These are phyloP conservation scores for Gossypium arboreum DNA, from an alignment of 345 rosid genomes.

Conservation along the genomic window DNA sequence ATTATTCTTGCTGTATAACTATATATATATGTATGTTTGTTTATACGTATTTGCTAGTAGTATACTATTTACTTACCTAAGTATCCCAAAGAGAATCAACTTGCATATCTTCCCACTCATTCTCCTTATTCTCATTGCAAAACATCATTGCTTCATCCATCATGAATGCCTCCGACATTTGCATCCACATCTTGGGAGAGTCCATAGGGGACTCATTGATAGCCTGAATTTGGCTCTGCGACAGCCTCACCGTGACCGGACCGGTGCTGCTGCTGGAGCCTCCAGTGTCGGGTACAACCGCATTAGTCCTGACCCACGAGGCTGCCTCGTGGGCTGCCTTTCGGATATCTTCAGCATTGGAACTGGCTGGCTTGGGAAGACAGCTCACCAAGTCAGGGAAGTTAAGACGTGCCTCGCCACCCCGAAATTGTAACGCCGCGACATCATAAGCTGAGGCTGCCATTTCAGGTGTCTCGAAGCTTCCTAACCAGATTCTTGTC, in stretches of 20 bases:
- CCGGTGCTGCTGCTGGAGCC: not conserved
- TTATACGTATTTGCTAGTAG: not conserved
- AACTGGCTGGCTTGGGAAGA: conserved; percentile 55
- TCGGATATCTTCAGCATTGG: conserved; percentile 54
- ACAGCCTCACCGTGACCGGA: conserved; percentile 18
- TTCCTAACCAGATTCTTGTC: conserved; percentile 82
- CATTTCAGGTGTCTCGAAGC: conserved; percentile 81
- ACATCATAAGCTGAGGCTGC: conserved; percentile 90
- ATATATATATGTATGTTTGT: not conserved
- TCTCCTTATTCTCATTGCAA: conserved; percentile 8
- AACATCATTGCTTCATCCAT: conserved; percentile 20
- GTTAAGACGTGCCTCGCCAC: conserved; percentile 57
- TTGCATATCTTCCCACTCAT: conserved; percentile 18
- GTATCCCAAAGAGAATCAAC: conserved; percentile 20
- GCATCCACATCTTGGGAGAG: conserved; percentile 73
- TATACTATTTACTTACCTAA: not conserved
- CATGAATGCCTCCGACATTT: conserved; percentile 27
- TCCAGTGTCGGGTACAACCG: not conserved
- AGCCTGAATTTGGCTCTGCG: conserved; percentile 73
- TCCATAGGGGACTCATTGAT: conserved; percentile 74
- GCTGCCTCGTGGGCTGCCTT: conserved; percentile 71
- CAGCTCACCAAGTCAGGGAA: conserved; percentile 46
- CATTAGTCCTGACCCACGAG: not conserved
- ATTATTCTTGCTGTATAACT: not conserved
- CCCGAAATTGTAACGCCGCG: conserved; percentile 69